Conservation (phyloP, 2,329 filamentous ascomycete species). For the Neurospora sp. region DNA sequence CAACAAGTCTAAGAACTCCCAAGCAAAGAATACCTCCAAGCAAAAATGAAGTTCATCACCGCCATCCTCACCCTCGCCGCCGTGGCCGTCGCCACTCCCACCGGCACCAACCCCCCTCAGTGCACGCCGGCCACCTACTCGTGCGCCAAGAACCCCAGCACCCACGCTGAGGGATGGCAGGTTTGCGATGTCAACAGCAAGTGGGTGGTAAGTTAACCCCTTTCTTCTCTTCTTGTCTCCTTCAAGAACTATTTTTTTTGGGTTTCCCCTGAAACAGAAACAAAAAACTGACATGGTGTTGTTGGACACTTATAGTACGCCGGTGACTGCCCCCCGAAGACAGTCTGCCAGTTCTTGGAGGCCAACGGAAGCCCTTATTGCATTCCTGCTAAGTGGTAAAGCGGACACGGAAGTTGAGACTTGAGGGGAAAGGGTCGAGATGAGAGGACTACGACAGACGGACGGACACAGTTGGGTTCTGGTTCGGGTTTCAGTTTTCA, state of each 20-base stretch:
- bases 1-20: too few relatives aligned
- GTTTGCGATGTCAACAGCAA: conserved; percentile 11
- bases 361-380: conserved; percentile 19
- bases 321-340: conserved; percentile 11
- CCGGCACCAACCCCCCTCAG: neutral
- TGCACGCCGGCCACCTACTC: conserved; percentile 15
- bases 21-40: conserved; percentile 4
- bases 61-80: conserved; percentile 10
- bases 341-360: conserved; percentile 12
- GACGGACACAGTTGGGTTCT: neutral
- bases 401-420: neutral
- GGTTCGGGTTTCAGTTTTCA: neutral
- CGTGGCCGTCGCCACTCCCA: conserved; percentile 6
- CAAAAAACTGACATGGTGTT: neutral
- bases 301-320: conserved; percentile 8
- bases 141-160: conserved; percentile 10
- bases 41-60: conserved; percentile 17
- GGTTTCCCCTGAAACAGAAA: neutral
- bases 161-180: conserved; percentile 12
- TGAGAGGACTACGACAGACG: neutral
- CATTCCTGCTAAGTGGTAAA: conserved; percentile 6
- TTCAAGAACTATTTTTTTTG: too few relatives aligned
- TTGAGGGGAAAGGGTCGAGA: neutral
- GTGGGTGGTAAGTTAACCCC: conserved; percentile 14
- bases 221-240: neutral